Evolutionary conservation across 768 basidiomycete species (phyloP).

Genomic region (Gyrodon lividus): DNA sequence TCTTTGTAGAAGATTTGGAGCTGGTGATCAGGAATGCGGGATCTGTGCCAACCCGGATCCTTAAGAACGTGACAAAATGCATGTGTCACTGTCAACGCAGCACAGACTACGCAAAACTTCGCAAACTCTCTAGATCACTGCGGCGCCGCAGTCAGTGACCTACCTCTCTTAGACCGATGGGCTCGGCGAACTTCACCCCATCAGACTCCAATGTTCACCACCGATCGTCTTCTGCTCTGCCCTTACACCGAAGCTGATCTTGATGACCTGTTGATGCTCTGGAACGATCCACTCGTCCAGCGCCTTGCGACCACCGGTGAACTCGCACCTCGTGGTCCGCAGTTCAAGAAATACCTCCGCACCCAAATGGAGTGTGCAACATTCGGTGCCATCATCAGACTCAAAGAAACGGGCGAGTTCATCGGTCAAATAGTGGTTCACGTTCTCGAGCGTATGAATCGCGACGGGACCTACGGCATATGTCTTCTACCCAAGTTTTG

Average conservation of each 20-base stretch:
- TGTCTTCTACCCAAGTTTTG: conserved; percentile 34
- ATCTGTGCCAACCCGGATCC: no score
- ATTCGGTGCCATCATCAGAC: conserved; percentile 29
- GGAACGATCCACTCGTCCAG: conserved; percentile 31
- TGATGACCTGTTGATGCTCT: conserved; percentile 27
- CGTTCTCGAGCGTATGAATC: conserved; percentile 25
- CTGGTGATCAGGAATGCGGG: no score
- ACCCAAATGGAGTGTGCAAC: conserved; percentile 24
- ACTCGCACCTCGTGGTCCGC: conserved; percentile 11
- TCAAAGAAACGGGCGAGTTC: conserved; percentile 30
- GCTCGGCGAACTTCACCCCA: neutral
- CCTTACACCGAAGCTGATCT: conserved; percentile 33
- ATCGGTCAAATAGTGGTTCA: conserved; percentile 33
- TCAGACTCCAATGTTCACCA: conserved; percentile 25
- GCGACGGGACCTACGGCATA: conserved; percentile 34
- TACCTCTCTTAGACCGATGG: neutral
- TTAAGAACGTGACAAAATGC: no score
- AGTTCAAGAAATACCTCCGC: conserved; percentile 19
- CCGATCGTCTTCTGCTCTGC: conserved; percentile 34
- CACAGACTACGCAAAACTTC: no score
- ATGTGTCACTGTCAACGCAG: no score
- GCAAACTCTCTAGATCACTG: neutral
- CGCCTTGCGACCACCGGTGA: conserved; percentile 16
- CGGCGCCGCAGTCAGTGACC: conserved; percentile 13
- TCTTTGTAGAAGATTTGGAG: no score